These are phyloP conservation scores for Boletus pseudopeckii DNA, from an alignment of 768 basidiomycete species.

Conservation along the genomic window DNA sequence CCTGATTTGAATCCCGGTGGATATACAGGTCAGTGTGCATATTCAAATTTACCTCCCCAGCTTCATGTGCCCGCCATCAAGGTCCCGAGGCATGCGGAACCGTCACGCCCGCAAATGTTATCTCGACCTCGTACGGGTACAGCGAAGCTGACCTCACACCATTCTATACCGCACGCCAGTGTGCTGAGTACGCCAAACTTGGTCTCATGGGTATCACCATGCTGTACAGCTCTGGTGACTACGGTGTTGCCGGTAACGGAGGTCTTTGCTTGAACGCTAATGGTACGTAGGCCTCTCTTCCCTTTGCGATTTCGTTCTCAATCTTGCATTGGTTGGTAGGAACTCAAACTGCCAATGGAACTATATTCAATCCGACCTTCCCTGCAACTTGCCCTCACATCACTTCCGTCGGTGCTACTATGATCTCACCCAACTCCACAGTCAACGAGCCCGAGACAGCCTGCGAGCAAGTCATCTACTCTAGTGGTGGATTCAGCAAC, in stretches of 20 bases:
- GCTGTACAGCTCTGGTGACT: constrained; percentile 44
- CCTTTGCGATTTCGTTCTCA: background rate
- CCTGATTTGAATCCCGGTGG: constrained; percentile 31
- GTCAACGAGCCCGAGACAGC: constrained; percentile 28
- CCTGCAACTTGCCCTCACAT: constrained; percentile 44
- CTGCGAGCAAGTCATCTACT: constrained; percentile 28
- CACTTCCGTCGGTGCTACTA: constrained; percentile 48
- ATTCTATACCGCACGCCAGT: constrained; percentile 39
- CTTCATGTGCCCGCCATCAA: background rate
- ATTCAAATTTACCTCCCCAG: background rate
- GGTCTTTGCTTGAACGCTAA: constrained; percentile 31
- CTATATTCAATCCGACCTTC: constrained; percentile 41
- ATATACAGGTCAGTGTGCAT: constrained; percentile 14
- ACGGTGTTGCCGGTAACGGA: constrained; percentile 39
- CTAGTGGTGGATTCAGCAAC: constrained; percentile 38
- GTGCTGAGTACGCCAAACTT: constrained; percentile 45
- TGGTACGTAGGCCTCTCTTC: constrained; percentile 12
- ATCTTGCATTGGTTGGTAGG: constrained; percentile 19
- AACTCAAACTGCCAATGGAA: constrained; percentile 20
- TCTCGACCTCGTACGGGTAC: constrained; percentile 41
- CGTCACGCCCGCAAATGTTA: constrained; percentile 33
- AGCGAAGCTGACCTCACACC: constrained; percentile 36
- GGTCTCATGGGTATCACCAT: constrained; percentile 41
- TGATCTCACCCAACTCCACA: constrained; percentile 35
- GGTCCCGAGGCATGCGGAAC: constrained; percentile 38